Evolutionary conservation across 1,284 basidiomycete species (phyloP).

Genomic region (Anthracocystis walkeri): DNA sequence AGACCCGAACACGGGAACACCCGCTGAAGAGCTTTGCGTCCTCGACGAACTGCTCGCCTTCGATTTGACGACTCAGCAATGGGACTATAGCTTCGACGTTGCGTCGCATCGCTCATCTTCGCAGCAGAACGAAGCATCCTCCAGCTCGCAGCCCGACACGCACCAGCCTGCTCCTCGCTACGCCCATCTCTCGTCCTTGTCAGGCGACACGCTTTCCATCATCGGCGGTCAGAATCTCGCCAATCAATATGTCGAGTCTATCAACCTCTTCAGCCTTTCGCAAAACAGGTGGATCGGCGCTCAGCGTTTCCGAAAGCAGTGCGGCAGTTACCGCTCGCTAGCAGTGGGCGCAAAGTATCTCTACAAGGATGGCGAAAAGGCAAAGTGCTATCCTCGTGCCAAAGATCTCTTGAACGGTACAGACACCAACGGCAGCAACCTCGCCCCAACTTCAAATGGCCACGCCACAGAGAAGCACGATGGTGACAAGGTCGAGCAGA

Average conservation of each 20-base stretch:
- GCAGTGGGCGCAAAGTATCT: conserved; percentile 47
- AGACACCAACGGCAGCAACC: conserved; percentile 2
- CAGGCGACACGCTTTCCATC: conserved; percentile 76
- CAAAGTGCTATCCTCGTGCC: conserved; percentile 54
- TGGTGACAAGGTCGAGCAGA: conserved; percentile 36
- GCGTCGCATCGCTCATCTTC: conserved; percentile 10
- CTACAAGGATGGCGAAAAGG: conserved; percentile 48
- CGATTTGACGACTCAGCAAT: conserved; percentile 54
- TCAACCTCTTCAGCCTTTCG: conserved; percentile 59
- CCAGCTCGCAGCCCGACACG: conserved; percentile 15
- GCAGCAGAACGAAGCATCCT: conserved; percentile 12
- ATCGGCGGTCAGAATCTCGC: conserved; percentile 87
- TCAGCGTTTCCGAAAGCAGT: conserved; percentile 56
- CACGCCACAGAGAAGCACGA: neutral
- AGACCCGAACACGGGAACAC: conserved; percentile 4
- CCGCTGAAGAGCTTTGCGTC: conserved; percentile 55
- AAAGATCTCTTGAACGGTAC: conserved; percentile 33
- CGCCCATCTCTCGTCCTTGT: conserved; percentile 61
- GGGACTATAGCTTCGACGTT: conserved; percentile 53
- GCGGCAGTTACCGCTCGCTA: conserved; percentile 61
- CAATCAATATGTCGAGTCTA: conserved; percentile 71
- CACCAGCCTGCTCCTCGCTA: conserved; percentile 55
- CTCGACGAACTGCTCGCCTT: conserved; percentile 62
- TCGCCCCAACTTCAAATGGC: conserved; percentile 3
- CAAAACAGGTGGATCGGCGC: conserved; percentile 49